Evolutionary conservation across 2,329 filamentous ascomycete species (phyloP).

Genomic region (Thelonectria rubi): DNA sequence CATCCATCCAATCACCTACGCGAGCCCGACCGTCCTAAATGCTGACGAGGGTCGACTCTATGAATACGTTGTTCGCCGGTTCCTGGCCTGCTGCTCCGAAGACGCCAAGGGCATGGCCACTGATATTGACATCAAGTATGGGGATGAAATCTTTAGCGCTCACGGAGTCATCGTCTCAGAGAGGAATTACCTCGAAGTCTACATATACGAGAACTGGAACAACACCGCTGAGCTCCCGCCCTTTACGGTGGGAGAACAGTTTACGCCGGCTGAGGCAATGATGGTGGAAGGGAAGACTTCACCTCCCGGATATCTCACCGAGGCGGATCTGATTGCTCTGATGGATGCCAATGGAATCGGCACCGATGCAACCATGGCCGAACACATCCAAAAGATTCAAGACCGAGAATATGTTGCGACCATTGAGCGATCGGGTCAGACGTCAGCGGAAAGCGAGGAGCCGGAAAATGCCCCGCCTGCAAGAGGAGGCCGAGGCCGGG

Average conservation of each 20-base stretch:
- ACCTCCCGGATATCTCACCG: slow-evolving; percentile 86
- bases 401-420: slow-evolving; percentile 85
- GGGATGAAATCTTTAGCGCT: slow-evolving; percentile 82
- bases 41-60: slow-evolving; percentile 81
- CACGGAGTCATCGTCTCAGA: slow-evolving; percentile 86
- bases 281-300: slow-evolving; percentile 92
- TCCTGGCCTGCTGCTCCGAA: slow-evolving; percentile 94
- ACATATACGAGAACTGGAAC: slow-evolving; percentile 96
- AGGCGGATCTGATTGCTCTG: slow-evolving; percentile 91
- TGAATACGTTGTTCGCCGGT: slow-evolving; percentile 90
- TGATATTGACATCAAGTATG: slow-evolving; percentile 85
- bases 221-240: slow-evolving; percentile 83
- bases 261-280: slow-evolving; percentile 87
- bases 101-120: slow-evolving; percentile 89
- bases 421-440: slow-evolving; percentile 53
- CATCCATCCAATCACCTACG: slow-evolving; percentile 94
- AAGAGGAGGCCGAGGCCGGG: slow-evolving; percentile 58
- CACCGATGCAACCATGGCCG: slow-evolving; percentile 98
- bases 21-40: slow-evolving; percentile 68
- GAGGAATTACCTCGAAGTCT: slow-evolving; percentile 94
- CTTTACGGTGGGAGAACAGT: slow-evolving; percentile 81
- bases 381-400: slow-evolving; percentile 97
- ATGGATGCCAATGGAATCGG: slow-evolving; percentile 99
- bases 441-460: slow-evolving; percentile 50
- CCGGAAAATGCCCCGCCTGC: slow-evolving; percentile 49